These are phyloP conservation scores for Halophytophthora batemanensis DNA, from an alignment of 352 stramenopile species.

Conservation along the genomic window DNA sequence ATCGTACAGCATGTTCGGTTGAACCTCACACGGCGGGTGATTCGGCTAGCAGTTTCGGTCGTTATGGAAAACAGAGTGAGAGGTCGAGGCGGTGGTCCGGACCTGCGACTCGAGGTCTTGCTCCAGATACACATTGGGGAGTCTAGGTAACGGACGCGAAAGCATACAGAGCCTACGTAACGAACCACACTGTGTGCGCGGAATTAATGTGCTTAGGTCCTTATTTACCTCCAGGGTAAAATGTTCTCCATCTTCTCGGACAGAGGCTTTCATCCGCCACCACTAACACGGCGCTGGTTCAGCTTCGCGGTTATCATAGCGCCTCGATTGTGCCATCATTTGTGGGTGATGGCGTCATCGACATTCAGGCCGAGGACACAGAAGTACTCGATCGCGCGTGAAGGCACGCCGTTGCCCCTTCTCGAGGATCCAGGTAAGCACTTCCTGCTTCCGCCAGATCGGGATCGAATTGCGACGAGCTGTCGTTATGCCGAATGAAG, in stretches of 20 bases:
- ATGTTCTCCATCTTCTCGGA: constrained; percentile 12
- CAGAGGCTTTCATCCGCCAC: constrained; percentile 14
- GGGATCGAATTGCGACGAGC: constrained; percentile 8
- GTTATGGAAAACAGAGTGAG: too few relatives aligned
- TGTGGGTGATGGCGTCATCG: constrained; percentile 16
- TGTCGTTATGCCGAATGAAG: constrained; percentile 1
- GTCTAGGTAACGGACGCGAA: too few relatives aligned
- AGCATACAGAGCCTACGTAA: too few relatives aligned
- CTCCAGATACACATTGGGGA: too few relatives aligned
- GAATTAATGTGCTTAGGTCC: too few relatives aligned
- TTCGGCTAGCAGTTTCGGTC: too few relatives aligned
- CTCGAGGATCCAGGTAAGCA: constrained; percentile 15
- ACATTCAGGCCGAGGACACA: constrained; percentile 7
- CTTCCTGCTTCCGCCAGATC: constrained; percentile 18
- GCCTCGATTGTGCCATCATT: constrained; percentile 18
- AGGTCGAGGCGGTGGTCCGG: too few relatives aligned
- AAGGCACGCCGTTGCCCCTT: constrained; percentile 9
- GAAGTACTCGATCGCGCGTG: constrained; percentile 14
- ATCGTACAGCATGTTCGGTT: constrained; percentile 10
- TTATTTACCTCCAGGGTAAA: too few relatives aligned
- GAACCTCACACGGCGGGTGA: too few relatives aligned
- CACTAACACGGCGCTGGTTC: constrained; percentile 5
- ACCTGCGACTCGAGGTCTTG: too few relatives aligned
- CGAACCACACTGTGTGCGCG: too few relatives aligned
- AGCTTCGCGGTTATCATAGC: constrained; percentile 16